Base-by-base conservation (phyloP, 768 basidiomycete genomes). In the Pleurotus pulmonarius region DNA sequence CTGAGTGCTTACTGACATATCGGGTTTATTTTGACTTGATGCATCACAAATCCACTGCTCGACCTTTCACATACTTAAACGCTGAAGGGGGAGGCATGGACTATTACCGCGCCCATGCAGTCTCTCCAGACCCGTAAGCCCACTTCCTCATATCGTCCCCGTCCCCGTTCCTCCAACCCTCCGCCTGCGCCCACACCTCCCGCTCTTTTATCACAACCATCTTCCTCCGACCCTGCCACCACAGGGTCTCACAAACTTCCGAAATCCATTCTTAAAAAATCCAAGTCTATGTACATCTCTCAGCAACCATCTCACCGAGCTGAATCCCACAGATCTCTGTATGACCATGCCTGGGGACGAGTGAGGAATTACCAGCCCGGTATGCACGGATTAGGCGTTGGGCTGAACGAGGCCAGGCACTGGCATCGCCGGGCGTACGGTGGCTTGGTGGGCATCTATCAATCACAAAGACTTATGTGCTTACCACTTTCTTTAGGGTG, bases 361-460 rank as follows among this genome's bases (percentile, higher is more conserved):
- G 76, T 80, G 24, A 69, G 79, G 26, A 71, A 78, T 45, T 72
- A 76, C 56, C 66, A 70, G 24, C 70, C 67, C 37, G 67, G 67
- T 22, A 57, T 66, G 44, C 59, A 65, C 34, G 71, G 68, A 5
- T 62, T 73, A 60, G 83, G 84, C 41, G 77, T 83, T 16, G 82
- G 83, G 22, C 67, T 76, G 18, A 69, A 83, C 57, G 87, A 89
- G 64, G 88, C 89, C 1, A 73, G 73, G 26, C 75, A 80, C 57
- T 88, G 80, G 81, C 87, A 91, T 67, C 74, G 77, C 49, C 80
- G 81, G 18, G 82, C 83, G 4, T 92, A 90, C 64, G 83, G 82
- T 34, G 81, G 81, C 47, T 59, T 81, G 57, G 87, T 86, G 60
- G 64, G 76, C 51, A 41, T 34, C 39, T 16, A 7, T 39, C 41